Evolutionary conservation across 768 basidiomycete species (phyloP), one percentile per base, ranked within the genome.

Genomic region (Artomyces pyxidatus): DNA sequence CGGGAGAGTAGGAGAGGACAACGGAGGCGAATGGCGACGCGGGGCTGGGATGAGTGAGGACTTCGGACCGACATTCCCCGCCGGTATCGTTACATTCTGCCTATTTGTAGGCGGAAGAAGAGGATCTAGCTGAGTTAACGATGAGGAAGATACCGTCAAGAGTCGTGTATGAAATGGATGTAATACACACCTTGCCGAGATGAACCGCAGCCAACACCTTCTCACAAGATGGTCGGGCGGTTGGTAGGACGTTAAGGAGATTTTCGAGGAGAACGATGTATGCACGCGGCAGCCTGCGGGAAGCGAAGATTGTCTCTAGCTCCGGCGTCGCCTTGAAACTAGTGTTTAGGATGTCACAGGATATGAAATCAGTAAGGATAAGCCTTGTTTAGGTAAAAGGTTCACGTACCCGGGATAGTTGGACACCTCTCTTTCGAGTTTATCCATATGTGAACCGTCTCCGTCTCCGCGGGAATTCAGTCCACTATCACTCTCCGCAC

Each of bases 191-290:
- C 70, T 74, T 78, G 44, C 89, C 81, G 30, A 85, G 80, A 28
- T 76, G 71, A 47, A 93, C 73, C 1, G 83, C 89, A 23, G 61
- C 63, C n/a, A 73, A 63, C 12, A 94, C 83, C 43, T 82, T 75
- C 53, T 90, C 87, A 41, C 81, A 81, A 0, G 80, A 77, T 7
- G 88, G 87, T 45, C 92, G 73, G n/a, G 63, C 63, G 3, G 67
- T 61, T 0, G 91, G 82, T 3, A 63, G 64, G 28, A 82, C 71
- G 52, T 81, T 76, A 50, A 93, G 64, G 37, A 95, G 70, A 48
- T 76, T 74, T 52, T 90, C 86, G 23, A 95, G 68, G 12, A 94
- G 65, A 1, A 87, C 70, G 4, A 93, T 68, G 52, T 83, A 82
- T 5, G 83, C 73, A 4, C 78, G 69, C 2, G 90, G 86, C 0